Evolutionary conservation across 495 filamentous ascomycete genomes (phyloP), one percentile per base, ranked within the genome.

Genomic region (Lophiostoma macrostomum): DNA sequence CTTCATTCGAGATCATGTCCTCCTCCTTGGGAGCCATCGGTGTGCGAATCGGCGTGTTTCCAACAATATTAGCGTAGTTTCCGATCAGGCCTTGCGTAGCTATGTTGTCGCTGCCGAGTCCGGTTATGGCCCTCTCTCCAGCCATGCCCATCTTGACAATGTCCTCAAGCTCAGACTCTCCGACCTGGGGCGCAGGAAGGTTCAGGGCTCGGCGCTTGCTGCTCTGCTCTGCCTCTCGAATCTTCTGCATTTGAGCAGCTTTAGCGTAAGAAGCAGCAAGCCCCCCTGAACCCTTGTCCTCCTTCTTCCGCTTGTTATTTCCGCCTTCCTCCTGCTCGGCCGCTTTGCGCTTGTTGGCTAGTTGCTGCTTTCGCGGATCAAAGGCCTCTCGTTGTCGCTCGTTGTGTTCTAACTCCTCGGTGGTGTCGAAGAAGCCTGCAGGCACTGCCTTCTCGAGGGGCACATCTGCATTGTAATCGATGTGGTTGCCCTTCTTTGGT

Each of bases 401-500:
- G 68, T 98, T 98, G 53, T 77, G 76, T 14, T 68, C 64, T 40
- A 83, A 74, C 61, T 98, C 93, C 11, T 95, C 90, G 5, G 70
- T 74, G 2, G 93, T 97, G 60, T 98, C 93, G 69, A 90, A 96
- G 64, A 98, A 98, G 27, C 93, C 93, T 45, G 87, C 80, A 4
- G 87, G 86, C 0, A 91, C 81, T 31, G 83, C 85, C 71, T 95
- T 95, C 71, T 98, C 93, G 61, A 98, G 96, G 2, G 94, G 93
- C 50, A 97, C 93, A 63, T 97, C 93, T 49, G 93, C 94, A 66
- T 97, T 97, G 74, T 98, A 98, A 67, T 98, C 93, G 91, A 98
- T 97, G 74, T 96, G 84, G 1, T 91, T 91, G 71, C 86, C 84
- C 73, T 96, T 96, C 42, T 85, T 80, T 22, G 86, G 94, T n/a